A percentile compares a stretch with the other conserved stretches of the same genome.
These are phyloP conservation scores for Zasmidium citrigriseum DNA, from an alignment of 2,329 filamentous ascomycete genomes.

Conservation along the genomic window DNA sequence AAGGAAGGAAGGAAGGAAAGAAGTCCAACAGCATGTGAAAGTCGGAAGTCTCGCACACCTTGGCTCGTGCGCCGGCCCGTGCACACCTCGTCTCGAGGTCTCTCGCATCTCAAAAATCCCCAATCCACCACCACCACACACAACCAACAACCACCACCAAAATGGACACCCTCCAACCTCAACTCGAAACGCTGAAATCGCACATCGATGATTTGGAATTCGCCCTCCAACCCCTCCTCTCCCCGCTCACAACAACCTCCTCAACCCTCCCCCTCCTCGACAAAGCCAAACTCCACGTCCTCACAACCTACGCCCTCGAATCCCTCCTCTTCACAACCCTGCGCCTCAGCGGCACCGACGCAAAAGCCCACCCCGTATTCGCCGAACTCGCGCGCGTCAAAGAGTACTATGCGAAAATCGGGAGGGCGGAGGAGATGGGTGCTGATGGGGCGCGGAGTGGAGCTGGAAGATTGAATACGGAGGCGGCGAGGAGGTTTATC, in stretches of 20 bases:
- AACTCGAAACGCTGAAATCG: constrained; percentile 68
- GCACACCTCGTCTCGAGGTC: constrained; percentile 13
- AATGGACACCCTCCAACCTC: constrained; percentile 61
- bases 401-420: constrained; percentile 92
- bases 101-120: neutral
- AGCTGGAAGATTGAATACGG: constrained; percentile 64
- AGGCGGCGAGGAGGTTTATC: constrained; percentile 78
- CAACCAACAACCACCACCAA: constrained; percentile 12
- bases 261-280: constrained; percentile 87
- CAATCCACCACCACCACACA: constrained; percentile 1
- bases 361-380: constrained; percentile 83
- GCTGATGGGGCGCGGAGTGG: constrained; percentile 41
- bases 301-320: constrained; percentile 85
- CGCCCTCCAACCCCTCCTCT: constrained; percentile 71
- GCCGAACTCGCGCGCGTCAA: constrained; percentile 82
- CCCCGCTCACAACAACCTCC: constrained; percentile 65
- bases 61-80: no score
- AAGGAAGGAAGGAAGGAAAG: no score
- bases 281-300: constrained; percentile 90
- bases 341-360: constrained; percentile 74
- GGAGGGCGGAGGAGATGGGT: constrained; percentile 60
- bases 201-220: constrained; percentile 79
- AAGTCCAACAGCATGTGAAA: no score
- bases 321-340: constrained; percentile 85
- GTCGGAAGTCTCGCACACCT: no score